Percentiles rank a stretch among this genome's conserved stretches.
Evolutionary conservation across 176 grass and related monocot genomes (phyloP).

Genomic region (Eleusine coracana): DNA sequence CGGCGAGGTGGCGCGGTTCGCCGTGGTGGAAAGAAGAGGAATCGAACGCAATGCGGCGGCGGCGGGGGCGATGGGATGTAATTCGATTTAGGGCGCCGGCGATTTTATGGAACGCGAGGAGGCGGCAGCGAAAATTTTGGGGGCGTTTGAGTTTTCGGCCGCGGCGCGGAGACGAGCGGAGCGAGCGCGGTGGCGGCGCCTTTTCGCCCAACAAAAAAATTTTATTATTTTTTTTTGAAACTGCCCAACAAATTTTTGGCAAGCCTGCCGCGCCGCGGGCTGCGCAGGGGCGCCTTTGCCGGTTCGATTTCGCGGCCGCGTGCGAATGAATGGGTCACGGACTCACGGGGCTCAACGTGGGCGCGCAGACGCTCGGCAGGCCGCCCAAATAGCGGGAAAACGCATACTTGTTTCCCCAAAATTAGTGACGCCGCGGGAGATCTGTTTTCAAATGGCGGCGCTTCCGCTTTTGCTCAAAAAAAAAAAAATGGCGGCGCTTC

Average conservation of each 20-base stretch:
- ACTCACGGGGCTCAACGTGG: background rate
- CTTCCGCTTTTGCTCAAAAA: background rate
- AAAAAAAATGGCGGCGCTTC: background rate
- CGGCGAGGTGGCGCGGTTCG: background rate
- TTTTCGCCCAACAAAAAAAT: background rate
- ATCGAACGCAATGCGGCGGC: background rate
- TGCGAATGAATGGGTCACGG: background rate
- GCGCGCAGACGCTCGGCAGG: background rate
- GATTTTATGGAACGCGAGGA: conserved; percentile 27
- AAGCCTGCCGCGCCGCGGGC: background rate
- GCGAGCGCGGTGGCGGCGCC: background rate
- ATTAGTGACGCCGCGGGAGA: background rate
- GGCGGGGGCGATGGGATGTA: background rate
- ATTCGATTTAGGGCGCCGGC: background rate
- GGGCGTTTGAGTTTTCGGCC: conserved; percentile 31
- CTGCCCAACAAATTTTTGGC: background rate
- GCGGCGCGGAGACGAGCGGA: background rate
- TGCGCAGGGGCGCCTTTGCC: background rate
- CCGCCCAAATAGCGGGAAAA: conserved; percentile 8
- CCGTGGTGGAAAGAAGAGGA: background rate
- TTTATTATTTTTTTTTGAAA: too few species aligned
- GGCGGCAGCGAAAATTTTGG: conserved; percentile 39
- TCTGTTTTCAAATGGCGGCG: background rate
- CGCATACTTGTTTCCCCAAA: background rate
- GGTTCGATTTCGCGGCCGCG: background rate